These are phyloP conservation scores for Wilcoxina mikolae DNA, from an alignment of 495 filamentous ascomycete genomes.

Conservation along the genomic window DNA sequence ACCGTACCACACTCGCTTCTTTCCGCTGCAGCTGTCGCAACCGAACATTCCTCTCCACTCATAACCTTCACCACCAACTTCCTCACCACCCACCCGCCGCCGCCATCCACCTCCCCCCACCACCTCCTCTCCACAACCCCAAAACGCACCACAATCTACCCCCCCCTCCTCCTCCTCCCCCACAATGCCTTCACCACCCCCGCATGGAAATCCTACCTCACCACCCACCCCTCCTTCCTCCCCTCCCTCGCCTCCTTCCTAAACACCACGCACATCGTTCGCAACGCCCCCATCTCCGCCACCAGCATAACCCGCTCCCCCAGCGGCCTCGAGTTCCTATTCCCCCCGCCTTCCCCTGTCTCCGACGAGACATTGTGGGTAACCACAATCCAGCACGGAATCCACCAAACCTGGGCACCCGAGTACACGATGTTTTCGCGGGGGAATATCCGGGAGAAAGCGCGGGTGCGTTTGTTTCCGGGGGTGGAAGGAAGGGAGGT, in stretches of 20 bases:
- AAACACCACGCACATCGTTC: conserved; percentile 26
- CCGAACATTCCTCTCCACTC: conserved; percentile 6
- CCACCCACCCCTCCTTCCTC: conserved; percentile 13
- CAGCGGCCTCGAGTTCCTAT: conserved; percentile 7
- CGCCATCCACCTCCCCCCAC: neutral
- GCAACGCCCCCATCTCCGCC: conserved; percentile 12
- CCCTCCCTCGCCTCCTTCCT: conserved; percentile 2
- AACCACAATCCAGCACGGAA: conserved; percentile 56
- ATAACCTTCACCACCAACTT: conserved; percentile 6
- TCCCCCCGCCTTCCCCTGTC: conserved; percentile 29
- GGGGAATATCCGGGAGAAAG: conserved; percentile 81
- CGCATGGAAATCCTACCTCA: conserved; percentile 12
- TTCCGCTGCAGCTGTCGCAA: neutral
- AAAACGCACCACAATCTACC: conserved; percentile 25
- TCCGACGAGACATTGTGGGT: conserved; percentile 59
- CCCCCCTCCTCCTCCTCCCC: conserved; percentile 16
- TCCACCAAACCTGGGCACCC: conserved; percentile 76
- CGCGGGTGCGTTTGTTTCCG: conserved; percentile 41
- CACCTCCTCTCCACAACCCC: conserved; percentile 15
- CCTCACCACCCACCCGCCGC: conserved; percentile 10
- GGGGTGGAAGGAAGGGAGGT: conserved; percentile 35
- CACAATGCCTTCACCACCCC: conserved; percentile 9
- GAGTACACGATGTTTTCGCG: conserved; percentile 81
- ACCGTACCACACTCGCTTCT: neutral
- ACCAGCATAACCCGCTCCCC: conserved; percentile 7